Evolutionary conservation across 306 rosid species (phyloP).

Genomic region (Benincasa hispida): DNA sequence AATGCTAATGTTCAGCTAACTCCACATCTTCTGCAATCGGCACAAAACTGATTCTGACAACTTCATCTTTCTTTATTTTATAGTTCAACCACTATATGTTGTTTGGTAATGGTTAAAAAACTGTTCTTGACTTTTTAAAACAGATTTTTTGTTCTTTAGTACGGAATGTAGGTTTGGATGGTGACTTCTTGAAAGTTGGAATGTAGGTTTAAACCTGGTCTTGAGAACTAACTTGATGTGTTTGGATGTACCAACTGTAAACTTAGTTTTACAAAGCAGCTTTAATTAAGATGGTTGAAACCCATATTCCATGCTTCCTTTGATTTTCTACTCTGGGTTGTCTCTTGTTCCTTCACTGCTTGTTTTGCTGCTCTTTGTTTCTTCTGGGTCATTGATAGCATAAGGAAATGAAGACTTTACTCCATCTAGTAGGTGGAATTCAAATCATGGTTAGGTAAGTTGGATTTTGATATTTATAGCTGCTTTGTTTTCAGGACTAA

Average conservation of each 20-base stretch:
- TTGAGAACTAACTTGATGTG: conserved; percentile 1
- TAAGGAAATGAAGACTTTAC: background rate
- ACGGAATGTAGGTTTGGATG: background rate
- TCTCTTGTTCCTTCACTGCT: background rate
- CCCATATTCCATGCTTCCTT: background rate
- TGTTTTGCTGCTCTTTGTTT: background rate
- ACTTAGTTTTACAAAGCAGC: background rate
- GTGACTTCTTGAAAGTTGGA: background rate
- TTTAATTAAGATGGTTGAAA: background rate
- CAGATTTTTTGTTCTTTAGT: background rate
- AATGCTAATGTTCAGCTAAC: background rate
- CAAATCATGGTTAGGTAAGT: background rate
- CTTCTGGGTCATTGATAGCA: background rate
- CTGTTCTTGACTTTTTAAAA: background rate
- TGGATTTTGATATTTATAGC: background rate
- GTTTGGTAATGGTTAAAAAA: background rate
- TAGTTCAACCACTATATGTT: background rate
- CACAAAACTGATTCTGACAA: background rate
- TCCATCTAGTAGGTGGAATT: background rate
- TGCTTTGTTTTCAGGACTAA: background rate
- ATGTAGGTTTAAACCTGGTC: background rate
- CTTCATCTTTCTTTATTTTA: background rate
- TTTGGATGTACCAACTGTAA: background rate
- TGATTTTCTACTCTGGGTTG: background rate
- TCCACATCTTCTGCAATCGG: background rate